Conservation (phyloP, 2,329 filamentous ascomycete genomes). For the Cordyceps militaris region DNA sequence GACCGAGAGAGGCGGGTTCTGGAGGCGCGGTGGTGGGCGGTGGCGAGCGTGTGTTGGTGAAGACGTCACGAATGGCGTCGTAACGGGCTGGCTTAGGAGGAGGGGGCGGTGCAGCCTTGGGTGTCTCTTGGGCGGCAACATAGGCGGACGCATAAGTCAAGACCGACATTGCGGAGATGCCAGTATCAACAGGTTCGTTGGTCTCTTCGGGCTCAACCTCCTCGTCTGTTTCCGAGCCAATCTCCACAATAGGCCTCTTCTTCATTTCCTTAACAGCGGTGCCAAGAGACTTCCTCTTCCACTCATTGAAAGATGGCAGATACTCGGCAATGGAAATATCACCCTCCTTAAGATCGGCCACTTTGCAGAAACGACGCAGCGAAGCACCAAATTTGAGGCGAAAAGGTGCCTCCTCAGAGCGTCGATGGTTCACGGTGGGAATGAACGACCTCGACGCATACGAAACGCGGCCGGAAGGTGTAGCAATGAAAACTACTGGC, state of each 20-base stretch:
- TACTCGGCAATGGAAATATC: constrained; percentile 29
- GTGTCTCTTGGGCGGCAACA: constrained; percentile 15
- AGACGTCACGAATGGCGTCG: constrained; percentile 33
- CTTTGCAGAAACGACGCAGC: constrained; percentile 32
- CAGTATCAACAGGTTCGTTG: constrained; percentile 7
- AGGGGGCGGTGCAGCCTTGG: constrained; percentile 3
- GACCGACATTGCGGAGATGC: constrained; percentile 14
- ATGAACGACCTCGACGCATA: constrained; percentile 42
- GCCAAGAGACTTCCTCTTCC: constrained; percentile 29
- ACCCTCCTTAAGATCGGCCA: constrained; percentile 25
- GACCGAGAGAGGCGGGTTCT: constrained; percentile 20
- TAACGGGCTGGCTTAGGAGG: constrained; percentile 18
- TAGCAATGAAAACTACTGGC: constrained; percentile 43
- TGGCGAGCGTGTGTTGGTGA: constrained; percentile 27
- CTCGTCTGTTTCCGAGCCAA: constrained; percentile 21
- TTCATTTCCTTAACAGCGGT: constrained; percentile 29
- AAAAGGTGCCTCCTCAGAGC: constrained; percentile 27
- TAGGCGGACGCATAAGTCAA: constrained; percentile 18
- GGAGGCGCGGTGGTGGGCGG: constrained; percentile 22
- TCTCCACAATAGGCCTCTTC: constrained; percentile 23
- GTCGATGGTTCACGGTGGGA: constrained; percentile 28
- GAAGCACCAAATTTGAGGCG: constrained; percentile 28
- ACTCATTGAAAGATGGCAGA: constrained; percentile 26
- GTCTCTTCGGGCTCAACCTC: constrained; percentile 17
- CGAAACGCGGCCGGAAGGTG: constrained; percentile 38